These are phyloP conservation scores for Glycine tomentella DNA, from an alignment of 306 rosid genomes.

Conservation along the genomic window DNA sequence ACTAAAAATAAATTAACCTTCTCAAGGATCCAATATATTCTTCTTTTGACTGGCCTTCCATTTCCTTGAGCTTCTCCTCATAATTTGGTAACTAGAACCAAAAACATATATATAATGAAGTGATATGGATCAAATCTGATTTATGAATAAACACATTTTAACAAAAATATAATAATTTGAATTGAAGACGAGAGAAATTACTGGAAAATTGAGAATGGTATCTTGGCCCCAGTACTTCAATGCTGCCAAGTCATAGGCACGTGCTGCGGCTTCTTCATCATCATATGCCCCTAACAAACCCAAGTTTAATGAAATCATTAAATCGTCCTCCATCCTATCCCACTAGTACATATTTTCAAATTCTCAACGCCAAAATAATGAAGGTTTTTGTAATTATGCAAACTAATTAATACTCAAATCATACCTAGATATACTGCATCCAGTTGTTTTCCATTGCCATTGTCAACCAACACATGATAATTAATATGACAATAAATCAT, in stretches of 20 bases:
- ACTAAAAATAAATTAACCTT: constrained; percentile 56
- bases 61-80: constrained; percentile 71
- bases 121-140: not conserved
- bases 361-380: constrained; percentile 1
- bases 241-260: constrained; percentile 99
- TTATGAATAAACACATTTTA: not conserved
- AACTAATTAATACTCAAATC: constrained; percentile 1
- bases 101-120: not conserved
- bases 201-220: constrained; percentile 87
- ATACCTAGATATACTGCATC: constrained; percentile 89
- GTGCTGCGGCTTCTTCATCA: constrained; percentile 96
- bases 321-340: not conserved
- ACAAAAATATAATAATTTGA: not conserved
- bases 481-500: not conserved
- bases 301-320: constrained; percentile 18
- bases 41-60: constrained; percentile 89
- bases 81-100: constrained; percentile 65
- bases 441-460: constrained; percentile 46
- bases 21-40: constrained; percentile 93
- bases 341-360: not conserved
- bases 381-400: not conserved
- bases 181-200: constrained; percentile 34
- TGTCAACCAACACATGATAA: not conserved
- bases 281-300: constrained; percentile 87
- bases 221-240: constrained; percentile 97